Evolutionary conservation across 495 filamentous ascomycete genomes (phyloP).

Genomic region (Parachaetomium inaequale): DNA sequence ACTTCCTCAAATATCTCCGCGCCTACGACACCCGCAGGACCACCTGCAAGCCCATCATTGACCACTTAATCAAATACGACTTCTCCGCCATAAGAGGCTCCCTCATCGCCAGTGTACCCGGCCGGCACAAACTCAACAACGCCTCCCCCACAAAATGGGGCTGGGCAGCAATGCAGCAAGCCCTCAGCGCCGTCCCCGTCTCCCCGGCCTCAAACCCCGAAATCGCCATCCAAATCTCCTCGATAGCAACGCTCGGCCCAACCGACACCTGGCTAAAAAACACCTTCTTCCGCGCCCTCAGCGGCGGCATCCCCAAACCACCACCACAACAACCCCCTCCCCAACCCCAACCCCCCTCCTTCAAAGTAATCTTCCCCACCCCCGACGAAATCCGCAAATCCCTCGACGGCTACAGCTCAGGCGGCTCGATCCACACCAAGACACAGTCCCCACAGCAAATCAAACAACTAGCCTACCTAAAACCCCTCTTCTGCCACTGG

Average conservation of each 20-base stretch:
- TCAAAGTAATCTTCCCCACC: slow-evolving; percentile 76
- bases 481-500: slow-evolving; percentile 70
- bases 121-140: slow-evolving; percentile 52
- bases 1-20: slow-evolving; percentile 68
- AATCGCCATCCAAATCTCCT: slow-evolving; percentile 75
- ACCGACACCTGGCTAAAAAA: slow-evolving; percentile 70
- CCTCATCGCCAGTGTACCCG: slow-evolving; percentile 73
- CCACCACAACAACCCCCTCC: not conserved
- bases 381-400: slow-evolving; percentile 72
- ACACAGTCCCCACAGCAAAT: slow-evolving; percentile 61
- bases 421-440: slow-evolving; percentile 79
- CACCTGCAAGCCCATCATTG: slow-evolving; percentile 47
- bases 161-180: slow-evolving; percentile 63
- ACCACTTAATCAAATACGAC: slow-evolving; percentile 60
- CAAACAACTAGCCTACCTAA: slow-evolving; percentile 72
- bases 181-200: slow-evolving; percentile 53
- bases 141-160: slow-evolving; percentile 60
- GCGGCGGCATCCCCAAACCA: slow-evolving; percentile 25
- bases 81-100: slow-evolving; percentile 68
- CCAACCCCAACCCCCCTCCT: slow-evolving; percentile 21
- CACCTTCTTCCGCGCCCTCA: slow-evolving; percentile 57
- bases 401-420: slow-evolving; percentile 73
- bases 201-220: slow-evolving; percentile 43
- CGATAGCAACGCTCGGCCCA: slow-evolving; percentile 73
- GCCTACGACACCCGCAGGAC: slow-evolving; percentile 60